Conservation (phyloP, 2,329 filamentous ascomycete species). For the Verticillium tricorpus region DNA sequence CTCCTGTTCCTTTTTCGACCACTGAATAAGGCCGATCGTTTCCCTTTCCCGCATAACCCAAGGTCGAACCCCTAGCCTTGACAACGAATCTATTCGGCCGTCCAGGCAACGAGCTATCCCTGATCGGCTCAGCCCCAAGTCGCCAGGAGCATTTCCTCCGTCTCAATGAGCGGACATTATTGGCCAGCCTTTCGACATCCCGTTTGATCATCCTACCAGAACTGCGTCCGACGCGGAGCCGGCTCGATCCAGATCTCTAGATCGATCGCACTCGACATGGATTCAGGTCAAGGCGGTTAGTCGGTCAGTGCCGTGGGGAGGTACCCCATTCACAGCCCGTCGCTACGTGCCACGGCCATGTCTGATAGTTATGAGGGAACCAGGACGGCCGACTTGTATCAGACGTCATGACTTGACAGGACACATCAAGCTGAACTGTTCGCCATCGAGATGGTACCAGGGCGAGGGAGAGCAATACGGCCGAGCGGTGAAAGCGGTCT, state of each 20-base stretch:
- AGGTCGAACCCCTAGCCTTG: not conserved
- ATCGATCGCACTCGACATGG: not conserved
- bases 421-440: not conserved
- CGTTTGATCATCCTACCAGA: not conserved
- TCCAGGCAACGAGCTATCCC: not conserved
- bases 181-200: not conserved
- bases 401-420: slow-evolving; percentile 10
- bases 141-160: not conserved
- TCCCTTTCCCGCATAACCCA: not conserved
- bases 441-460: slow-evolving; percentile 5
- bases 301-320: not conserved
- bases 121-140: not conserved
- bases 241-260: not conserved
- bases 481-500: not conserved
- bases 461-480: not conserved
- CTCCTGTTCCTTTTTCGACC: not conserved
- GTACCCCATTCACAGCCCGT: not conserved
- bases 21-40: not conserved
- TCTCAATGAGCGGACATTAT: not conserved
- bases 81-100: not conserved
- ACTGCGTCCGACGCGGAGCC: not conserved
- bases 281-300: not conserved
- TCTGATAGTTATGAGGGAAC: not conserved
- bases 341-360: not conserved
- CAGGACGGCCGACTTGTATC: not conserved